These are phyloP conservation scores for Colletotrichum simmondsii DNA, from an alignment of 2,329 filamentous ascomycete species.

Conservation along the genomic window DNA sequence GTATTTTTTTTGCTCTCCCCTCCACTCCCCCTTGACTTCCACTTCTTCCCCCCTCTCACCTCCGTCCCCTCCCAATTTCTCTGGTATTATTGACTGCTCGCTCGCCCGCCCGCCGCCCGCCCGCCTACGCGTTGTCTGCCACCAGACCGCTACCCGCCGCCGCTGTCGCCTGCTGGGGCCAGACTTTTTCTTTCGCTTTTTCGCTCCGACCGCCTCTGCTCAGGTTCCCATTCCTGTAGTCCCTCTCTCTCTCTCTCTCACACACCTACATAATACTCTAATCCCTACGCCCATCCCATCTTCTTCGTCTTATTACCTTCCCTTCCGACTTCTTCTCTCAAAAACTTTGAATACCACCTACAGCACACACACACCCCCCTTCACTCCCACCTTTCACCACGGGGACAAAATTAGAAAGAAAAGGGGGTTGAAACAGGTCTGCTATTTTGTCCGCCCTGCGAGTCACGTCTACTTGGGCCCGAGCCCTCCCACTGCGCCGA, in stretches of 20 bases:
- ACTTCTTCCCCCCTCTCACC: conserved; percentile 6
- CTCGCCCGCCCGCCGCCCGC: background rate
- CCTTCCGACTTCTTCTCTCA: conserved; percentile 14
- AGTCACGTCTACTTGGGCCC: conserved; percentile 33
- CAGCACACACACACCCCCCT: background rate
- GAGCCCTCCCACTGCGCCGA: conserved; percentile 34
- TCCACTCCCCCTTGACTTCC: conserved; percentile 9
- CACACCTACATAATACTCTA: conserved; percentile 33
- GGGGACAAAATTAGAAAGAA: conserved; percentile 19
- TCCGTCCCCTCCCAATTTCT: background rate
- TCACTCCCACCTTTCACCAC: background rate
- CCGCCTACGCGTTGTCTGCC: background rate
- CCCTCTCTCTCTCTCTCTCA: background rate
- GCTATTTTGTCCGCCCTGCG: conserved; percentile 38
- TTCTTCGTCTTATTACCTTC: conserved; percentile 21
- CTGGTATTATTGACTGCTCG: background rate
- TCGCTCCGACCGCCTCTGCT: conserved; percentile 17
- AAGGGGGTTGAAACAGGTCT: conserved; percentile 34
- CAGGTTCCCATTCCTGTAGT: background rate
- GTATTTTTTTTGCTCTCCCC: conserved; percentile 7
- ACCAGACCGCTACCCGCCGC: conserved; percentile 26
- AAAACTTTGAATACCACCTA: conserved; percentile 13
- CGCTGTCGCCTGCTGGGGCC: conserved; percentile 8
- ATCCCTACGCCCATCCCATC: conserved; percentile 31
- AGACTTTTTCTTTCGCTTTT: background rate